A percentile compares a stretch with the other conserved stretches of the same genome.
These are phyloP conservation scores for Oryza australiensis DNA, from an alignment of 176 grass and related monocot genomes.

Conservation along the genomic window DNA sequence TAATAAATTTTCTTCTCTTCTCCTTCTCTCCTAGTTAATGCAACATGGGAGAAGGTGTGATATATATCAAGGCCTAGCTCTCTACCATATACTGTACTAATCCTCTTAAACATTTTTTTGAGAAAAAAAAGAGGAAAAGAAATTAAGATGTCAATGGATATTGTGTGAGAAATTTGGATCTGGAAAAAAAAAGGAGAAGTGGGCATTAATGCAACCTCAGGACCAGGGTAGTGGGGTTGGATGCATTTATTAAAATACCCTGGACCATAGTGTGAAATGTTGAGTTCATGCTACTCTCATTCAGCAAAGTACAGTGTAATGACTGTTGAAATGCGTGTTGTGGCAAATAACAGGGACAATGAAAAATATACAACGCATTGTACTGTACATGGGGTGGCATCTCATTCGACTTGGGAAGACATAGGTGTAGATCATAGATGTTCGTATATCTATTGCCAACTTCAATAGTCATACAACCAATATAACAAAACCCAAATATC, in stretches of 20 bases:
- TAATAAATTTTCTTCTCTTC: background rate
- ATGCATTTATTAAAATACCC: background rate
- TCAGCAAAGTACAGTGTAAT: background rate
- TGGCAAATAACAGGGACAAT: background rate
- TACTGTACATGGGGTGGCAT: background rate
- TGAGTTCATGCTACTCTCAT: background rate
- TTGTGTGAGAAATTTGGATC: constrained; percentile 23
- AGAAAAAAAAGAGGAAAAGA: no score
- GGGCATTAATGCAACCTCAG: constrained; percentile 4
- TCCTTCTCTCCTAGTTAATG: background rate
- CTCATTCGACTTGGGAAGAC: background rate
- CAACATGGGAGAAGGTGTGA: background rate
- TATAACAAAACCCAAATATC: no score
- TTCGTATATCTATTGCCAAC: background rate
- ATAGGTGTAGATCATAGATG: background rate
- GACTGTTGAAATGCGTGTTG: background rate
- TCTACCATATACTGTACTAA: no score
- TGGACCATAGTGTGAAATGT: background rate
- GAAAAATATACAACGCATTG: background rate
- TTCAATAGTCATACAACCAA: background rate
- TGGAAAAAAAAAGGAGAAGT: background rate
- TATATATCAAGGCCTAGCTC: background rate
- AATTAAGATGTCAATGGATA: background rate
- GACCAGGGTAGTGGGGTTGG: background rate
- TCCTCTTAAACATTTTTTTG: background rate